Conservation (phyloP, 495 filamentous ascomycete species). For the Podospora pseudocomata region DNA sequence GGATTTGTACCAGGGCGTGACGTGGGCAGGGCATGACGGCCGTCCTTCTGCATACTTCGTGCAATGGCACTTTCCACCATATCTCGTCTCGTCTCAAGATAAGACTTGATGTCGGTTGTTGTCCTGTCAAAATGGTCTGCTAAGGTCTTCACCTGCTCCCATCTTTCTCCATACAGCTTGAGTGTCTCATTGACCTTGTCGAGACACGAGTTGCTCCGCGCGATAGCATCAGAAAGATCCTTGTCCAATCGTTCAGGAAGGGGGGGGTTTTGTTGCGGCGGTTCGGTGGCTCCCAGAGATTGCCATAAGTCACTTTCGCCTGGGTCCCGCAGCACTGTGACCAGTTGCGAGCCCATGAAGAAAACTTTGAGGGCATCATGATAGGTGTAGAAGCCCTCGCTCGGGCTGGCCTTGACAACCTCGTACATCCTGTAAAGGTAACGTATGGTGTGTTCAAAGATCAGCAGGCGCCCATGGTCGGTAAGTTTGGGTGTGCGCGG, state of each 20-base stretch:
- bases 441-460: constrained; percentile 77
- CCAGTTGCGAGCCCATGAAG: constrained; percentile 67
- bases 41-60: background rate
- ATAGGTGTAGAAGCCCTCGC: constrained; percentile 62
- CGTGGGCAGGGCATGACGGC: background rate
- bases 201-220: constrained; percentile 45
- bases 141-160: constrained; percentile 45
- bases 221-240: constrained; percentile 35
- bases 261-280: constrained; percentile 32
- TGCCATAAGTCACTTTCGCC: constrained; percentile 32
- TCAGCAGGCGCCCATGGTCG: constrained; percentile 65
- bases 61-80: background rate
- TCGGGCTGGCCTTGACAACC: constrained; percentile 48
- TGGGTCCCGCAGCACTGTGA: constrained; percentile 59
- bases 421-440: constrained; percentile 62
- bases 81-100: background rate
- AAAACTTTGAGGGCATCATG: constrained; percentile 69
- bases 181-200: constrained; percentile 44
- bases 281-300: constrained; percentile 38
- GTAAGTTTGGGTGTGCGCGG: constrained; percentile 59
- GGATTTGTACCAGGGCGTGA: background rate
- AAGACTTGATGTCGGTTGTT: constrained; percentile 19
- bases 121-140: constrained; percentile 43
- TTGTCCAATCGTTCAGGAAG: constrained; percentile 34
- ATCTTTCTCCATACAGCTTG: constrained; percentile 47